These are phyloP conservation scores for Ascosphaera acerosa DNA, from an alignment of 2,329 filamentous ascomycete species.

Conservation along the genomic window DNA sequence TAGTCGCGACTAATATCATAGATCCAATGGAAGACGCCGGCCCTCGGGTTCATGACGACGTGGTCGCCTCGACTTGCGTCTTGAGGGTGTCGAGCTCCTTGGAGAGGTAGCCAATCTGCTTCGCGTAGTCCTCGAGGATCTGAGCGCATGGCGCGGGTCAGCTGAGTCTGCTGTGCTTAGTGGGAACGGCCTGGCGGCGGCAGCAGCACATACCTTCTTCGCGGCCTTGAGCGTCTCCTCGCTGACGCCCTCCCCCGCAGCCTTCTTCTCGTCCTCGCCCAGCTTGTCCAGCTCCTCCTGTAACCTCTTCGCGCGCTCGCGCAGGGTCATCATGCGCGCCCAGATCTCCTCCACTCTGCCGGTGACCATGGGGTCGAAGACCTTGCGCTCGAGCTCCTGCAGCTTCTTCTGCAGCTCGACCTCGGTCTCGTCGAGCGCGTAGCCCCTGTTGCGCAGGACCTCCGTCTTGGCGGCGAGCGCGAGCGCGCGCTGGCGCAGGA, in stretches of 20 bases:
- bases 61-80: conserved; percentile 32
- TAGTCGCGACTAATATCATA: too few species aligned
- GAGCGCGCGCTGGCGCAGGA: conserved; percentile 33
- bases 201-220: conserved; percentile 31
- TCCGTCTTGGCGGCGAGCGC: conserved; percentile 38
- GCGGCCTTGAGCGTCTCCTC: conserved; percentile 33
- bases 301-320: conserved; percentile 31
- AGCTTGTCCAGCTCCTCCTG: conserved; percentile 34
- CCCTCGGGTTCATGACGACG: too few species aligned
- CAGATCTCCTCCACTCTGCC: conserved; percentile 40
- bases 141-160: conserved; percentile 7
- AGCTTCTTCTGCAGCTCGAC: conserved; percentile 38
- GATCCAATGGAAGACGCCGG: too few species aligned
- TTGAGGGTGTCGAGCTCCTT: conserved; percentile 34
- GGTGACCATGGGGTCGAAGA: conserved; percentile 33
- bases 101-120: conserved; percentile 29
- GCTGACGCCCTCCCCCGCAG: conserved; percentile 24
- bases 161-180: conserved; percentile 9
- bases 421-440: conserved; percentile 37
- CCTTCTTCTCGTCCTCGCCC: conserved; percentile 16
- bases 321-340: conserved; percentile 37
- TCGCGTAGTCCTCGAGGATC: conserved; percentile 26
- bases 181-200: conserved; percentile 8
- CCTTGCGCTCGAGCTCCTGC: conserved; percentile 28
- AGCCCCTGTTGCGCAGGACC: conserved; percentile 35